Evolutionary conservation across 352 stramenopile genomes (phyloP), one percentile per base, ranked within the genome.

Genomic region (Elongisporangium prolatum): DNA sequence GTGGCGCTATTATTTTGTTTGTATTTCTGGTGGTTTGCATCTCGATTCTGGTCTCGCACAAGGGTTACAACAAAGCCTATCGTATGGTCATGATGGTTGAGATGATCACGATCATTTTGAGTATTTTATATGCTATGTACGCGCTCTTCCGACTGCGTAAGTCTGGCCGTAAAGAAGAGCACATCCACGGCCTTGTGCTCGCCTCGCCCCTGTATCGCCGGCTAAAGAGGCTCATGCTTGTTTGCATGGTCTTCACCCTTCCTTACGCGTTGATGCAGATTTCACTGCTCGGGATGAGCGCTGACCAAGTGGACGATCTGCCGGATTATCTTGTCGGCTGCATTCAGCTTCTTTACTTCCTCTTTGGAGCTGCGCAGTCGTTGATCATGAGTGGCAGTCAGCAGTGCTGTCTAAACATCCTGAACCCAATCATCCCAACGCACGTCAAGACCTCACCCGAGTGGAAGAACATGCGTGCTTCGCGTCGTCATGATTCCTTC

Each of bases 111-210:
- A 74, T 86, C 57, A 84, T 85, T 28, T 56, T 78, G 37, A 80
- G 72, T 25, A 64, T 86, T 0, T 38, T 86, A 16, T 84, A 83
- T 48, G 70, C 76, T 0, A 69, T 65, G 2, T 68, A 59, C 5
- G 69, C 76, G 17, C 63, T 89, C 2, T 50, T 85, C 1, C 57
- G 73, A 21, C 60, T 89, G 21, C 51, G 69, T 11, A 67, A 71
- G 18, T 78, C 70, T 13, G 80, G 80, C 9, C 65, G 79, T n/a
- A 86, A 89, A 48, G 74, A 87, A 40, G 80, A 91, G 59, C 77
- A 87, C 62, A 78, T 89, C 28, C 78, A 91, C 48, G 80, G 80
- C 25, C 68, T 86, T 3, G 63, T 91, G 21, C 74, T 84, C 68
- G 71, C 75, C 14, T 91, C 81, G 40, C 81, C 81, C 40, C 59